phyloP scores from a whole-genome alignment of 345 rosid genomes.

The Populus davidiana region DNA sequence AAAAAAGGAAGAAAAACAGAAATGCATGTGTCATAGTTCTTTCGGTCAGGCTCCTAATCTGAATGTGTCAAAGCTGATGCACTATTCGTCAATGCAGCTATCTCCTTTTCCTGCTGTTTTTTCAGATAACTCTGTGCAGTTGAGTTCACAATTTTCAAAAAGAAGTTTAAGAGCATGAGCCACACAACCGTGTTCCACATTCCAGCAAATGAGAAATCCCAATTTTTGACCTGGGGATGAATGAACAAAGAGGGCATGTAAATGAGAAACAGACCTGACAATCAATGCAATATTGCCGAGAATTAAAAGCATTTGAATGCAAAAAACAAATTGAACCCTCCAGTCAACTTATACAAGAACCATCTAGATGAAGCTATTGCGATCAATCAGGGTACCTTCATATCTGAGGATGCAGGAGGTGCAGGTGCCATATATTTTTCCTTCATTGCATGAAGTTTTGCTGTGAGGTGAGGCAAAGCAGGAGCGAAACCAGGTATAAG shows the following conservation, averaged over 20 bases:
- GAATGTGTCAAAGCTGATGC: slow-evolving; percentile 28
- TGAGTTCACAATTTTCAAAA: slow-evolving; percentile 67
- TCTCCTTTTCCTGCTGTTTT: slow-evolving; percentile 68
- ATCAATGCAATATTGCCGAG: background rate
- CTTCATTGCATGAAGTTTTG: slow-evolving; percentile 57
- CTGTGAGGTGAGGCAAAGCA: slow-evolving; percentile 49
- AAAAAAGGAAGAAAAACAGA: background rate
- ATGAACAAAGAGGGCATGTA: background rate
- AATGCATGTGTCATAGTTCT: slow-evolving; percentile 5
- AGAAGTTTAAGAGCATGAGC: slow-evolving; percentile 94
- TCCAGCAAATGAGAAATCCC: slow-evolving; percentile 76
- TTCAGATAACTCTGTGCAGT: slow-evolving; percentile 75
- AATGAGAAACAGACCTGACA: background rate
- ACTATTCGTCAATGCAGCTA: slow-evolving; percentile 33
- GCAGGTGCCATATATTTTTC: slow-evolving; percentile 65
- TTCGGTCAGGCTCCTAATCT: slow-evolving; percentile 28
- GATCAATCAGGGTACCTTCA: slow-evolving; percentile 42
- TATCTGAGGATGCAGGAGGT: slow-evolving; percentile 44
- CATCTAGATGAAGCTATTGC: background rate
- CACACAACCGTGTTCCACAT: slow-evolving; percentile 91
- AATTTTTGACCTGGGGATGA: slow-evolving; percentile 56
- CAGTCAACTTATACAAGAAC: background rate
- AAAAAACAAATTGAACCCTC: background rate
- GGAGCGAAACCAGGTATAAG: slow-evolving; percentile 69
- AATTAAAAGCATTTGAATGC: background rate